Evolutionary conservation across 768 basidiomycete genomes (phyloP).

Genomic region (Tulasnella sp.): DNA sequence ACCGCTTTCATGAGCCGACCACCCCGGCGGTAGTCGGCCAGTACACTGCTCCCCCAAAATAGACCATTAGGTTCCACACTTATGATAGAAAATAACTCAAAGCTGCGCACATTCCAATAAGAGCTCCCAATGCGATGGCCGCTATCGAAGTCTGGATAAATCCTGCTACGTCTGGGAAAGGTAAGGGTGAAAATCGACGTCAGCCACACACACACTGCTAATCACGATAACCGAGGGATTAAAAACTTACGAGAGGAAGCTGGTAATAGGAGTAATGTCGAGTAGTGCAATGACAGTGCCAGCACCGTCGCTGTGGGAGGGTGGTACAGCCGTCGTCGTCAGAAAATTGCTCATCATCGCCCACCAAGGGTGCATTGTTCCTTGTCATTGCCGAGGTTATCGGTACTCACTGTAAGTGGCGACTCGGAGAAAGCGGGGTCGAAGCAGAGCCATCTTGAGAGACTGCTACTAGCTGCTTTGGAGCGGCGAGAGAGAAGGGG

Average conservation of each 20-base stretch:
- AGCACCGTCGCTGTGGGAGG: constrained; percentile 16
- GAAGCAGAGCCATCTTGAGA: constrained; percentile 24
- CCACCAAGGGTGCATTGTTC: constrained; percentile 3
- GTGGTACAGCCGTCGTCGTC: not conserved
- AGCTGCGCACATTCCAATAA: constrained; percentile 22
- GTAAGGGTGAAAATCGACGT: not conserved
- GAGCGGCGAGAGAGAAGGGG: not conserved
- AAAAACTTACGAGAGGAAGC: constrained; percentile 19
- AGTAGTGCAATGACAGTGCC: constrained; percentile 25
- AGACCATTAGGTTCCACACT: not conserved
- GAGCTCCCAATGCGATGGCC: constrained; percentile 12
- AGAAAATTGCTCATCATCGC: constrained; percentile 9
- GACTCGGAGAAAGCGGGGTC: constrained; percentile 21
- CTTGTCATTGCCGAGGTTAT: not conserved
- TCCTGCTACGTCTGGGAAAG: constrained; percentile 12
- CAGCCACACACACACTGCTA: not conserved
- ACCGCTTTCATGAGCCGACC: constrained; percentile 21
- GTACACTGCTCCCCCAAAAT: not conserved
- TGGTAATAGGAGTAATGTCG: constrained; percentile 24
- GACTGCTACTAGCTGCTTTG: not conserved
- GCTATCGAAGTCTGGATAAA: constrained; percentile 25
- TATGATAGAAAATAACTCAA: not conserved
- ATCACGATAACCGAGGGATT: constrained; percentile 3
- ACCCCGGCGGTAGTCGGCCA: constrained; percentile 27
- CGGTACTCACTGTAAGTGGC: constrained; percentile 26